Percentiles rank a stretch among this genome's conserved stretches.
These are phyloP conservation scores for Serendipita vermifera DNA, from an alignment of 768 basidiomycete genomes.

Conservation along the genomic window DNA sequence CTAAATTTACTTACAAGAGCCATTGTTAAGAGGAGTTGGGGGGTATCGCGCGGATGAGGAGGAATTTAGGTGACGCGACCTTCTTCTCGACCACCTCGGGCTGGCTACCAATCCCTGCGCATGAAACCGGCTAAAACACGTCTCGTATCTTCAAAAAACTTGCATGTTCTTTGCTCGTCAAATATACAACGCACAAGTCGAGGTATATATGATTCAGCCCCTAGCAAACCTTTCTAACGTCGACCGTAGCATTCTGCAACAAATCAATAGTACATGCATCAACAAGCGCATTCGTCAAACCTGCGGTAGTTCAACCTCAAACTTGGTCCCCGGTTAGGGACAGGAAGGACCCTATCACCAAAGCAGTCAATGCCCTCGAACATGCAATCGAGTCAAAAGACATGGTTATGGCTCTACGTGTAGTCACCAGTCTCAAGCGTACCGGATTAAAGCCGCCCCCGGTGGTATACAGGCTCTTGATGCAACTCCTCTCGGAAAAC, in stretches of 20 bases:
- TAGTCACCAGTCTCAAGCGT: conserved; percentile 46
- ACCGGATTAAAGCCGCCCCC: conserved; percentile 40
- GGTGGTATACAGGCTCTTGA: conserved; percentile 43
- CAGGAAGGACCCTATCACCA: not conserved
- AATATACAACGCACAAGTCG: not conserved
- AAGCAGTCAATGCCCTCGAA: not conserved
- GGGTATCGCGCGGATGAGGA: conserved; percentile 8
- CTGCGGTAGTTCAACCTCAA: not conserved
- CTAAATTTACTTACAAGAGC: conserved; percentile 10
- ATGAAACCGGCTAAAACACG: not conserved
- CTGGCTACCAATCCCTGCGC: not conserved
- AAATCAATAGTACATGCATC: not conserved
- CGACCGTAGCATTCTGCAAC: too few relatives aligned
- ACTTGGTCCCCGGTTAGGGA: not conserved
- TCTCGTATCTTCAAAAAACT: not conserved
- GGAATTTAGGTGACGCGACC: not conserved
- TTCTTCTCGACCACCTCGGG: not conserved
- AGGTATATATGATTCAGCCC: not conserved
- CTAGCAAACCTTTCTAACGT: not conserved
- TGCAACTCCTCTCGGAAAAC: conserved; percentile 35
- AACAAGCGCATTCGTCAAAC: not conserved
- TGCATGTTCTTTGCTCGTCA: too few relatives aligned
- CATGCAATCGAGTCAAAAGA: conserved; percentile 15
- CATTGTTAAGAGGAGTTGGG: not conserved
- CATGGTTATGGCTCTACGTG: conserved; percentile 29